These are phyloP conservation scores for Blastomyces gilchristii DNA, from an alignment of 2,329 filamentous ascomycete species.

Conservation along the genomic window DNA sequence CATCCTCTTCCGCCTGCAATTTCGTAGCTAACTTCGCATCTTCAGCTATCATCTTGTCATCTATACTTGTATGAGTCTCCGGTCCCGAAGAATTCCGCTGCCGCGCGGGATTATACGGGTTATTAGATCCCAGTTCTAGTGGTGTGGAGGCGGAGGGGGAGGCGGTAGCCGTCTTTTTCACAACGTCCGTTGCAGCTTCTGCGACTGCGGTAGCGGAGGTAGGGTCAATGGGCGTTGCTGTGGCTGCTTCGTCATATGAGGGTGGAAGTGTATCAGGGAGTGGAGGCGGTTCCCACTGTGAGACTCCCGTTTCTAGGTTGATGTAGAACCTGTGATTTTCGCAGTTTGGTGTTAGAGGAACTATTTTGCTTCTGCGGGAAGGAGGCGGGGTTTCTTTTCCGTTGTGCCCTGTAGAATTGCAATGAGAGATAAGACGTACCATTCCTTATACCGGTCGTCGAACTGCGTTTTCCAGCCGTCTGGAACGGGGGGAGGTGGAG, in stretches of 20 bases:
- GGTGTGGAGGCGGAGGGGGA: neutral
- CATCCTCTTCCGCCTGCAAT: conserved; percentile 76
- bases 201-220: conserved; percentile 4
- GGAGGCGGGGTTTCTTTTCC: neutral
- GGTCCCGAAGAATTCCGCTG: neutral
- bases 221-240: conserved; percentile 16
- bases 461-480: conserved; percentile 78
- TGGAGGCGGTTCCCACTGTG: conserved; percentile 65
- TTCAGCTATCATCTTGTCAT: conserved; percentile 40
- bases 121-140: conserved; percentile 50
- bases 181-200: conserved; percentile 23
- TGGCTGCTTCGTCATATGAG: conserved; percentile 47
- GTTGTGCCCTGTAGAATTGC: neutral
- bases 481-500: conserved; percentile 53
- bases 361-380: neutral
- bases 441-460: conserved; percentile 83
- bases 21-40: conserved; percentile 66
- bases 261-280: conserved; percentile 28
- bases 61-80: neutral
- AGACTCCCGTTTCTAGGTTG: conserved; percentile 76
- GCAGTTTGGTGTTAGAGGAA: neutral
- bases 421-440: conserved; percentile 38
- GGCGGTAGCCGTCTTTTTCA: conserved; percentile 35
- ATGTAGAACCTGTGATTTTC: conserved; percentile 66
- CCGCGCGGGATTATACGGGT: conserved; percentile 51